phyloP scores from a whole-genome alignment of 2,329 filamentous ascomycete species.

The Paracoccidioides brasiliensis region DNA sequence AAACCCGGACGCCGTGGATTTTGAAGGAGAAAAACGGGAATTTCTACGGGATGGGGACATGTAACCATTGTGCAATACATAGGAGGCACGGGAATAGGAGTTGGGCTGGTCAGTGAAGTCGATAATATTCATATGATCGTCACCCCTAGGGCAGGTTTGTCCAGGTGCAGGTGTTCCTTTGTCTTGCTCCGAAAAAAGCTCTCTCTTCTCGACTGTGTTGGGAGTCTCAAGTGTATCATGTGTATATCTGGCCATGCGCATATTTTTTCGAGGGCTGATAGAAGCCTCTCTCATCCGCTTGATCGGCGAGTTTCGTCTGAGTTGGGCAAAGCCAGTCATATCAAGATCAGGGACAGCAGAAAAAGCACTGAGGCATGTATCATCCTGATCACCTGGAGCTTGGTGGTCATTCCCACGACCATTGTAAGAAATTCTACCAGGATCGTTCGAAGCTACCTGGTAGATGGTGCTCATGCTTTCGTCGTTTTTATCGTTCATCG shows the following conservation, averaged over 20 bases:
- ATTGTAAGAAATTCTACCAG: conserved; percentile 14
- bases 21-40: conserved; percentile 28
- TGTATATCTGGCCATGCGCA: conserved; percentile 9
- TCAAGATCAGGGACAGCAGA: conserved; percentile 67
- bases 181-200: conserved; percentile 16
- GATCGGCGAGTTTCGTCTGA: conserved; percentile 50
- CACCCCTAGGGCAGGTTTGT: conserved; percentile 32
- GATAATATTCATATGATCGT: conserved; percentile 62
- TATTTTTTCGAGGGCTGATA: conserved; percentile 32
- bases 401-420: conserved; percentile 5
- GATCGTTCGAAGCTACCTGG: conserved; percentile 16
- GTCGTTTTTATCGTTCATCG: conserved; percentile 26
- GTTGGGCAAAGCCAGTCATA: conserved; percentile 66
- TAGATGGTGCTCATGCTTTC: conserved; percentile 33
- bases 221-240: conserved; percentile 31
- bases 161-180: conserved; percentile 37
- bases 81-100: conserved; percentile 35
- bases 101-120: conserved; percentile 78
- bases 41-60: conserved; percentile 27
- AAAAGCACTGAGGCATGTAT: conserved; percentile 61
- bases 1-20: conserved; percentile 24
- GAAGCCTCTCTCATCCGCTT: conserved; percentile 32
- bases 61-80: conserved; percentile 30
- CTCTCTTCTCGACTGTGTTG: conserved; percentile 31
- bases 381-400: conserved; percentile 20